These are phyloP conservation scores for Ambrosia hybrid DNA, from an alignment of 140 eudicot species.

Conservation along the genomic window DNA sequence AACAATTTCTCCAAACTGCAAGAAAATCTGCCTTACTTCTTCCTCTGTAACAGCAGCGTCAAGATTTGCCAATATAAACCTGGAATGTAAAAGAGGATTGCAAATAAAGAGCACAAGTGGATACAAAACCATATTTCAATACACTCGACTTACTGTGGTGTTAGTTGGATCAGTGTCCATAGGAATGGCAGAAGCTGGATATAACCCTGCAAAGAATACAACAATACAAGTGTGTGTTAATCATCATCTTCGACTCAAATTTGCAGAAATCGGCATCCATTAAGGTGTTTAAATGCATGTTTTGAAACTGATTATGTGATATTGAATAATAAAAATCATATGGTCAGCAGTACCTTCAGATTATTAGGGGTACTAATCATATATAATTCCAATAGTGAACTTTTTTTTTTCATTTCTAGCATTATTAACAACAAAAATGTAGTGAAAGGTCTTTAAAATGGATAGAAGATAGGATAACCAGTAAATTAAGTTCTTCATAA, in stretches of 20 bases:
- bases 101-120: conserved; percentile 5
- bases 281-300: conserved; percentile 7
- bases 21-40: conserved; percentile 79
- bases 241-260: conserved; percentile 2
- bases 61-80: conserved; percentile 85
- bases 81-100: conserved; percentile 30
- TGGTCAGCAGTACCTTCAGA: not conserved
- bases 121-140: conserved; percentile 4
- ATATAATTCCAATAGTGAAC: not conserved
- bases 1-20: conserved; percentile 83
- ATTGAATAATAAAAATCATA: not conserved
- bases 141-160: conserved; percentile 70
- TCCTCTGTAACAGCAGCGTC: conserved; percentile 85
- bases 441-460: not conserved
- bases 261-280: conserved; percentile 6
- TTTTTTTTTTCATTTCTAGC: not conserved
- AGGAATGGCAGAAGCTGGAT: conserved; percentile 65
- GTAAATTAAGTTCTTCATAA: not conserved
- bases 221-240: conserved; percentile 1
- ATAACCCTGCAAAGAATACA: conserved; percentile 53
- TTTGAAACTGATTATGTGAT: conserved; percentile 1
- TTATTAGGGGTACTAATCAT: not conserved
- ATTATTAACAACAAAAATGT: not conserved
- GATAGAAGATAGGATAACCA: not conserved
- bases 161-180: conserved; percentile 73